phyloP scores from a whole-genome alignment of 257 asterid species.

The Mentha longifolia region DNA sequence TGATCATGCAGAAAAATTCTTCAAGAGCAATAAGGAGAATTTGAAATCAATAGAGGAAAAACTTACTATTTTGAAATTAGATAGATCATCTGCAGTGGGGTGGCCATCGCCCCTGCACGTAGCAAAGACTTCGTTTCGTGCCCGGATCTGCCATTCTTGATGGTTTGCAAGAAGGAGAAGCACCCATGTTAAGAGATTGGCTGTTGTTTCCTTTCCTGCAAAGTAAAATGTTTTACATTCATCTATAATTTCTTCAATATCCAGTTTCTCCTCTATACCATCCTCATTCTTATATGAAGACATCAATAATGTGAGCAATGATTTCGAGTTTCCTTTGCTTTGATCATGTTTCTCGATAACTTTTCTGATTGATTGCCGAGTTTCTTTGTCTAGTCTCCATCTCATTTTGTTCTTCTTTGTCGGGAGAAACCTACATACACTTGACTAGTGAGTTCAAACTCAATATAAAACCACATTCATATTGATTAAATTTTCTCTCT shows the following conservation, averaged over 20 bases:
- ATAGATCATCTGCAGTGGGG: constrained; percentile 40
- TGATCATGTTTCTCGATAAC: constrained; percentile 41
- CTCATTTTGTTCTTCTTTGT: constrained; percentile 61
- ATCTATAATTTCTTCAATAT: constrained; percentile 54
- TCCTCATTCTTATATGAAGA: constrained; percentile 37
- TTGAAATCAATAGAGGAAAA: background rate
- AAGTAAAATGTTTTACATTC: constrained; percentile 85
- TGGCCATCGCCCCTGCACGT: constrained; percentile 32
- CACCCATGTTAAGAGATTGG: constrained; percentile 67
- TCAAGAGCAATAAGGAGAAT: background rate
- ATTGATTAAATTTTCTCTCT: background rate
- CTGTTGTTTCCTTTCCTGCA: constrained; percentile 81
- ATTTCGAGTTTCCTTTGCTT: constrained; percentile 35
- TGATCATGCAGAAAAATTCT: too few relatives aligned
- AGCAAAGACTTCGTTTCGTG: constrained; percentile 58
- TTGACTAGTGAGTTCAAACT: background rate
- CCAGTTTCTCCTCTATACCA: constrained; percentile 56
- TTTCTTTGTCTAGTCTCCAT: constrained; percentile 59
- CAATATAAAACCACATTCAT: background rate
- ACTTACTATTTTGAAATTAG: constrained; percentile 42
- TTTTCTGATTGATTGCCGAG: constrained; percentile 49
- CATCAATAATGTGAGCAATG: constrained; percentile 35
- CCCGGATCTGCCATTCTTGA: constrained; percentile 71
- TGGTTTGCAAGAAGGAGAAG: constrained; percentile 67
- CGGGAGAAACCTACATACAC: constrained; percentile 56